Percentiles rank a stretch among this genome's conserved stretches.
Evolutionary conservation across 1,284 basidiomycete genomes (phyloP).

Genomic region (Austroboletus niveus): DNA sequence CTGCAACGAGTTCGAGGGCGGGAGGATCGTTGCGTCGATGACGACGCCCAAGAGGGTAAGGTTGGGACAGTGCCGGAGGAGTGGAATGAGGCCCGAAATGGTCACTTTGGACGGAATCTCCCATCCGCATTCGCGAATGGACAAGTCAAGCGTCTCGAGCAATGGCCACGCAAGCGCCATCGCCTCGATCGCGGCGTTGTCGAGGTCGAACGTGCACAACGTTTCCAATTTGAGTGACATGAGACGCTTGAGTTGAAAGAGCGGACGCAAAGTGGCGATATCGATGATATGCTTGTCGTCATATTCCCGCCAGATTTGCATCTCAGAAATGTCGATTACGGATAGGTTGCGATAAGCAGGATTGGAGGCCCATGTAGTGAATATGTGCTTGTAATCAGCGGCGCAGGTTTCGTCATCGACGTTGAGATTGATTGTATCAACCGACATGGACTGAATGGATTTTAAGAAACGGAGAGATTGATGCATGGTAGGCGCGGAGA

Average conservation of each 20-base stretch:
- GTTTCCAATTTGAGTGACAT: conserved; percentile 28
- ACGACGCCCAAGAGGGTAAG: conserved; percentile 24
- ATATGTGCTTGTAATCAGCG: conserved; percentile 23
- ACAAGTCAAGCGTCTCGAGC: conserved; percentile 25
- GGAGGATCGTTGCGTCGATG: conserved; percentile 27
- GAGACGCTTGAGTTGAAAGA: conserved; percentile 21
- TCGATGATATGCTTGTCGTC: conserved; percentile 32
- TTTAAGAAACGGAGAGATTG: conserved; percentile 23
- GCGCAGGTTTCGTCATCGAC: conserved; percentile 30
- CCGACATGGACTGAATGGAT: conserved; percentile 25
- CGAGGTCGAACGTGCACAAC: conserved; percentile 25
- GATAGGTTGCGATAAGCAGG: conserved; percentile 25
- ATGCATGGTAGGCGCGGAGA: conserved; percentile 24
- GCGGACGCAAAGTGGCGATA: conserved; percentile 21
- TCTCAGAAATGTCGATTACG: conserved; percentile 28
- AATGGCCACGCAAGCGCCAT: conserved; percentile 29
- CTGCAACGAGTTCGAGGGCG: background rate
- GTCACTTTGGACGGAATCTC: conserved; percentile 31
- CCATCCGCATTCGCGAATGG: conserved; percentile 30
- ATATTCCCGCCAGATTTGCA: conserved; percentile 30
- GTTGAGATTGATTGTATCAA: conserved; percentile 35
- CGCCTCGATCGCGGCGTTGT: conserved; percentile 22
- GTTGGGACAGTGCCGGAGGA: conserved; percentile 24
- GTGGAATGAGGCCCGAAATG: conserved; percentile 20
- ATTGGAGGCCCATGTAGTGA: conserved; percentile 22